Conservation (phyloP, 2,329 filamentous ascomycete species). For the Aspergillus ibericus region DNA sequence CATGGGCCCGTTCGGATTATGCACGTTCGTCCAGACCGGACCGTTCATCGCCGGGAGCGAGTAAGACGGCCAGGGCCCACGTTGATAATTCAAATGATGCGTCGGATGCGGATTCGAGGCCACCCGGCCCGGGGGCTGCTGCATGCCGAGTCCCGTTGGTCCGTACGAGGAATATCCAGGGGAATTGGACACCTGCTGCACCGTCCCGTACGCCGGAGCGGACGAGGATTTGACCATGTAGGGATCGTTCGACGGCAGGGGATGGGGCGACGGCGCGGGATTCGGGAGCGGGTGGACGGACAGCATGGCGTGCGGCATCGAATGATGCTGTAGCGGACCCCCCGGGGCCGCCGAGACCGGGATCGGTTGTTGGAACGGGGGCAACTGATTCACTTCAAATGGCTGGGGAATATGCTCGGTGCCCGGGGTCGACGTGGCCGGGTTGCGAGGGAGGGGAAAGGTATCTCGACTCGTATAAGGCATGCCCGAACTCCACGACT, state of each 20-base stretch:
- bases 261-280: conserved; percentile 50
- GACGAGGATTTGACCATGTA: conserved; percentile 53
- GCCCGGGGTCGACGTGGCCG: conserved; percentile 59
- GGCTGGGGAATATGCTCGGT: conserved; percentile 66
- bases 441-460: conserved; percentile 58
- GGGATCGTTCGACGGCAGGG: conserved; percentile 59
- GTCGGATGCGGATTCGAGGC: conserved; percentile 31
- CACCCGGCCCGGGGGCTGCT: conserved; percentile 50
- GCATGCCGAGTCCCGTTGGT: conserved; percentile 43
- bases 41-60: conserved; percentile 64
- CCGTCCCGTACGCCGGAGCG: conserved; percentile 44
- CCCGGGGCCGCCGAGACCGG: conserved; percentile 54
- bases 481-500: conserved; percentile 46
- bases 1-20: conserved; percentile 71
- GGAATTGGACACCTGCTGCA: conserved; percentile 51
- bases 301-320: conserved; percentile 49
- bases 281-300: conserved; percentile 42
- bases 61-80: conserved; percentile 53
- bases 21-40: conserved; percentile 75
- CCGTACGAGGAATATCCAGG: conserved; percentile 41
- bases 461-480: conserved; percentile 50
- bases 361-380: conserved; percentile 62
- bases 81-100: conserved; percentile 37
- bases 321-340: conserved; percentile 43
- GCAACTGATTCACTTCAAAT: conserved; percentile 64